Conservation (phyloP, 345 rosid genomes). For the Arabidopsis arenosa region DNA sequence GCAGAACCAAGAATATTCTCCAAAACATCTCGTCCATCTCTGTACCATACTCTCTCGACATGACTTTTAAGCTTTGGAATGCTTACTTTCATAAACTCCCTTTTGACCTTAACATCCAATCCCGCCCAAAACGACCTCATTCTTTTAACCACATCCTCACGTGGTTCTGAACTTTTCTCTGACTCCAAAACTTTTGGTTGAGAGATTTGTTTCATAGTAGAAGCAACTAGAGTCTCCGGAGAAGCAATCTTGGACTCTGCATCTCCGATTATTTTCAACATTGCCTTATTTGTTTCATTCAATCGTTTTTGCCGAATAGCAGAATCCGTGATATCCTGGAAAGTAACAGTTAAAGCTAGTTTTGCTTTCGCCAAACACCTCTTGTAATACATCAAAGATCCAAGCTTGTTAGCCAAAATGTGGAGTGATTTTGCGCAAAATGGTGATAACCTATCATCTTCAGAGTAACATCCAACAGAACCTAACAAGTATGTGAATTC, state of each 20-base stretch:
- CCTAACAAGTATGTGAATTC: not conserved
- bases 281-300: too few relatives aligned
- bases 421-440: not conserved
- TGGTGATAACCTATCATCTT: not conserved
- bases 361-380: not conserved
- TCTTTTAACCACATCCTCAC: not conserved
- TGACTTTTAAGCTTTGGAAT: not conserved
- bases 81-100: constrained; percentile 29
- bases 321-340: not conserved
- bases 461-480: not conserved
- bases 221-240: not conserved
- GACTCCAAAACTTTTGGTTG: not conserved
- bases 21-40: constrained; percentile 1
- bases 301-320: not conserved
- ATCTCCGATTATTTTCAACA: not conserved
- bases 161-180: not conserved
- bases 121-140: constrained; percentile 16
- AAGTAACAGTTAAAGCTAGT: not conserved
- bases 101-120: constrained; percentile 18
- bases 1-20: constrained; percentile 16
- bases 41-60: not conserved
- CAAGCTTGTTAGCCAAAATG: not conserved
- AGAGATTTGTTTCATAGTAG: not conserved
- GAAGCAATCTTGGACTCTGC: not conserved
- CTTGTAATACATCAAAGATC: constrained; percentile 11